phyloP scores from a whole-genome alignment of 1,284 basidiomycete genomes.

The Coriolopsis trogii region DNA sequence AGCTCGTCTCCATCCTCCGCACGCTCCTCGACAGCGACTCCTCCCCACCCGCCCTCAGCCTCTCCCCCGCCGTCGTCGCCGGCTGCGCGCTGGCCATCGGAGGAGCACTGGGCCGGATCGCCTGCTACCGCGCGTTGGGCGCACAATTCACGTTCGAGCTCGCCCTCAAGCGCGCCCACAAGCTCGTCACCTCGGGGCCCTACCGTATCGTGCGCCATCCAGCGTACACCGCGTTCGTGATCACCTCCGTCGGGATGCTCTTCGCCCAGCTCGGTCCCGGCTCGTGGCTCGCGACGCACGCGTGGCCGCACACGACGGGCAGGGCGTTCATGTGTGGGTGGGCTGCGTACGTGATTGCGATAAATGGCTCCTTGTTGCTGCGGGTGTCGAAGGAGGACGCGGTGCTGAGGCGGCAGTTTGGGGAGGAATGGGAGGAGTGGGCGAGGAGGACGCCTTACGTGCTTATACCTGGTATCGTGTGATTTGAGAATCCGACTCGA shows the following conservation, averaged over 20 bases:
- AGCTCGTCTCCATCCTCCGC: neutral
- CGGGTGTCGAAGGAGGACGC: neutral
- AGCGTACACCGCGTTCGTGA: neutral
- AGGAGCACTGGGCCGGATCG: neutral
- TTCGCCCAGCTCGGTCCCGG: neutral
- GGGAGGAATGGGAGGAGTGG: conserved; percentile 1
- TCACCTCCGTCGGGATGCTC: neutral
- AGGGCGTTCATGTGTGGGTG: neutral
- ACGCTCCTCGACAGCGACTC: neutral
- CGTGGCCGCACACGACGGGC: neutral
- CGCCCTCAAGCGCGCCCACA: neutral
- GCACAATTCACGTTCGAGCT: conserved; percentile 1
- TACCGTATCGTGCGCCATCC: conserved; percentile 2
- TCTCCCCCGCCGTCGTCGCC: neutral
- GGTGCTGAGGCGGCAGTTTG: neutral
- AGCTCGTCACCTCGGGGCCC: conserved; percentile 2
- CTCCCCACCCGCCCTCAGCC: neutral
- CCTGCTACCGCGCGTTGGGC: neutral
- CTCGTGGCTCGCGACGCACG: neutral
- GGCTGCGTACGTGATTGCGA: neutral
- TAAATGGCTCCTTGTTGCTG: neutral
- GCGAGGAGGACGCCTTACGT: neutral
- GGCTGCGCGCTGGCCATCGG: neutral
- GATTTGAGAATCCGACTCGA: too few species aligned
- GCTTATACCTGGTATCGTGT: neutral